Conservation (phyloP, 2,329 filamentous ascomycete species). For the Aspergillus sp. region DNA sequence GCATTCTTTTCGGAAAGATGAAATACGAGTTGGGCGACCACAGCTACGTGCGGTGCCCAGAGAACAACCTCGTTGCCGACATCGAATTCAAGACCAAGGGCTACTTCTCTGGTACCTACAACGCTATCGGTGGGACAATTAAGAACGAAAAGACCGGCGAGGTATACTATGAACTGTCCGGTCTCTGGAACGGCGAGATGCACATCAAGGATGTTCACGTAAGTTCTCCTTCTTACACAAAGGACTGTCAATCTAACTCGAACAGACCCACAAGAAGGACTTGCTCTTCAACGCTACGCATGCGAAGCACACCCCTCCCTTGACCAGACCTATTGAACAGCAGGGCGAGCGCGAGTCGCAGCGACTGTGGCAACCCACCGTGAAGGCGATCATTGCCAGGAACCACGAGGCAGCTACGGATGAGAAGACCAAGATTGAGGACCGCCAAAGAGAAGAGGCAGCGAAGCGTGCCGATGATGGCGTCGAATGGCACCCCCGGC, state of each 20-base stretch:
- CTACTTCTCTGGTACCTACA: constrained; percentile 94
- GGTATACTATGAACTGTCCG: constrained; percentile 84
- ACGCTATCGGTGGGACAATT: constrained; percentile 89
- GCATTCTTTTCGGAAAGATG: constrained; percentile 98
- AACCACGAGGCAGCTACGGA: constrained; percentile 90
- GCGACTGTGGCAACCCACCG: constrained; percentile 79
- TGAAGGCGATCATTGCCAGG: constrained; percentile 75
- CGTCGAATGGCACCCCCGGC: constrained; percentile 81
- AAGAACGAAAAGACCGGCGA: constrained; percentile 86
- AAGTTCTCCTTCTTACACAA: constrained; percentile 7
- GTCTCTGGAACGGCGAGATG: constrained; percentile 95
- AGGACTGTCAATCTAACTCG: constrained; percentile 12
- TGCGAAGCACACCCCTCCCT: constrained; percentile 73
- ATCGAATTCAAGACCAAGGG: constrained; percentile 99
- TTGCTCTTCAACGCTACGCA: constrained; percentile 84
- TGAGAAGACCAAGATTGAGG: constrained; percentile 95
- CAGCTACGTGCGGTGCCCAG: constrained; percentile 87
- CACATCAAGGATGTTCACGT: constrained; percentile 76
- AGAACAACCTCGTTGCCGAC: constrained; percentile 81
- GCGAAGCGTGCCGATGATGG: constrained; percentile 75
- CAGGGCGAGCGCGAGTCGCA: constrained; percentile 91
- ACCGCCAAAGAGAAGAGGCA: constrained; percentile 86
- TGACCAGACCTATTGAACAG: constrained; percentile 75
- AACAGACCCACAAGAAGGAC: constrained; percentile 81
- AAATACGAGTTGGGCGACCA: constrained; percentile 98